These are phyloP conservation scores for Madurella fahalii DNA, from an alignment of 2,329 filamentous ascomycete species.

Conservation along the genomic window DNA sequence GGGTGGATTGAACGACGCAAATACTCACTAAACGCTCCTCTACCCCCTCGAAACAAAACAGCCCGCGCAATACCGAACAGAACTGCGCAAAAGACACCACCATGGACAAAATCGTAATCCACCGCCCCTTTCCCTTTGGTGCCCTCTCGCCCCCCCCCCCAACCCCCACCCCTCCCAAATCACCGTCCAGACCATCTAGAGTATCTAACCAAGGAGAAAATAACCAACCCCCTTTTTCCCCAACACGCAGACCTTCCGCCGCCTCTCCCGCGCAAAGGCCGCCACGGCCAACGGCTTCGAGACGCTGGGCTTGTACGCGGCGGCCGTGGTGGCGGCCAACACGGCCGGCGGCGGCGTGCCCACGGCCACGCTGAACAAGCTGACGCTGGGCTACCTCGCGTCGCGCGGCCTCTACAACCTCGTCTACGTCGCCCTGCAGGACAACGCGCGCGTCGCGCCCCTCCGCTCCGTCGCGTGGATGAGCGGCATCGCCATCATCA, in stretches of 20 bases:
- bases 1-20: not conserved
- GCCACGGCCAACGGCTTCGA: conserved; percentile 41
- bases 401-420: conserved; percentile 40
- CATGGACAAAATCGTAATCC: conserved; percentile 29
- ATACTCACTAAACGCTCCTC: not conserved
- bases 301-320: conserved; percentile 41
- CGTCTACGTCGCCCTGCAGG: conserved; percentile 42
- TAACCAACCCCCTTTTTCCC: too few species aligned
- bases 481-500: conserved; percentile 31
- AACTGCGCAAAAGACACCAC: conserved; percentile 31
- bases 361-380: conserved; percentile 35
- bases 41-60: too few species aligned
- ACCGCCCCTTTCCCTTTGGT: not conserved
- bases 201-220: not conserved
- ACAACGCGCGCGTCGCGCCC: conserved; percentile 35
- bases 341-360: conserved; percentile 39
- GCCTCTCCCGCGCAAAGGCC: conserved; percentile 28
- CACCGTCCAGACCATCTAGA: too few species aligned
- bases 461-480: conserved; percentile 39
- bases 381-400: conserved; percentile 38
- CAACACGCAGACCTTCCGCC: conserved; percentile 22
- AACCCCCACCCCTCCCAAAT: too few species aligned
- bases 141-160: not conserved
- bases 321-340: conserved; percentile 44
- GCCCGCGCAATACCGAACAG: conserved; percentile 34